Percentiles rank a stretch among this genome's conserved stretches.
phyloP scores from a whole-genome alignment of 2,329 filamentous ascomycete species.

The Fusarium sp. region DNA sequence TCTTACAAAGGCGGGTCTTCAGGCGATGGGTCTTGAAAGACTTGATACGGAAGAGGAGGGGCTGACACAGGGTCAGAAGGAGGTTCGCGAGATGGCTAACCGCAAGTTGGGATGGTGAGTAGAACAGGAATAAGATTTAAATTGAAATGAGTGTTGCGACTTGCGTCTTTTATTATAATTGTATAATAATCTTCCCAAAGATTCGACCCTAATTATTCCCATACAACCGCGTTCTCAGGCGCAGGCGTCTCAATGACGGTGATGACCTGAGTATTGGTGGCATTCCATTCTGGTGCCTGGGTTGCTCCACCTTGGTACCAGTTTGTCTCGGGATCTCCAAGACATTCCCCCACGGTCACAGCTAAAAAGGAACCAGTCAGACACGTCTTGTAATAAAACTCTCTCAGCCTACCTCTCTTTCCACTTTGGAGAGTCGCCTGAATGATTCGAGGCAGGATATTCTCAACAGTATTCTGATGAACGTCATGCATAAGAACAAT shows the following conservation, averaged over 20 bases:
- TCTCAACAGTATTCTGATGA: slow-evolving; percentile 12
- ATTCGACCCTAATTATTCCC: background rate
- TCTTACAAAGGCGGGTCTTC: background rate
- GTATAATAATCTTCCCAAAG: fast-evolving
- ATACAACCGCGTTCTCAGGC: background rate
- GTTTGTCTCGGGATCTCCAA: slow-evolving; percentile 19
- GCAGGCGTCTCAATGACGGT: background rate
- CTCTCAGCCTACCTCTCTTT: background rate
- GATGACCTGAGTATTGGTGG: background rate
- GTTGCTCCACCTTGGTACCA: slow-evolving; percentile 3
- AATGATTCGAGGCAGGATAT: slow-evolving; percentile 11
- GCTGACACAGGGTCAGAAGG: background rate
- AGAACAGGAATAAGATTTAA: no score
- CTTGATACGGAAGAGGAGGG: background rate
- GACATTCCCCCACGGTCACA: slow-evolving; percentile 19
- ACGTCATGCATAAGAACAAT: slow-evolving; percentile 23
- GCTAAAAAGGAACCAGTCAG: fast-evolving
- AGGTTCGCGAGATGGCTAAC: background rate
- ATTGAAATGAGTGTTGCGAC: background rate
- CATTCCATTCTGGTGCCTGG: background rate
- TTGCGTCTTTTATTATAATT: background rate
- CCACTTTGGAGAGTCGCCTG: slow-evolving; percentile 1
- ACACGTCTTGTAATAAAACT: fast-evolving
- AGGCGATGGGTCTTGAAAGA: background rate
- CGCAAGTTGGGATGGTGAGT: background rate